A percentile compares a stretch with the other conserved stretches of the same genome.
Conservation (phyloP, 352 stramenopile species). For the Pythium phragmitis region DNA sequence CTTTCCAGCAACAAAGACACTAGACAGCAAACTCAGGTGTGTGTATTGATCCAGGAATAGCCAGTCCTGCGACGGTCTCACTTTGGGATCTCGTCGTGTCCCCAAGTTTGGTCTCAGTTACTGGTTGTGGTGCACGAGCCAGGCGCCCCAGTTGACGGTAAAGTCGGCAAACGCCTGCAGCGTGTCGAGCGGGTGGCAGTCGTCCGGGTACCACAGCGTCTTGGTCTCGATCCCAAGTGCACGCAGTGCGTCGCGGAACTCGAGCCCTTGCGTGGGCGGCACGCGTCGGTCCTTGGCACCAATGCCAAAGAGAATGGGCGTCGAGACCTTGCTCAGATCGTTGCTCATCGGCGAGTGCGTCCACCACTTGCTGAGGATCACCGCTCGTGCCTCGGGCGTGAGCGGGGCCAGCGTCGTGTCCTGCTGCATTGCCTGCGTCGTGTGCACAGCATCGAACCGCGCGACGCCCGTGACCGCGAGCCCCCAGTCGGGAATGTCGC, state of each 20-base stretch:
- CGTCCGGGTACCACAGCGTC: slow-evolving; percentile 72
- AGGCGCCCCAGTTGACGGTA: slow-evolving; percentile 72
- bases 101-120: not conserved
- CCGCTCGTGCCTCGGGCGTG: slow-evolving; percentile 44
- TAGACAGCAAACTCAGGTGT: not conserved
- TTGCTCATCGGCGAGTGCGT: slow-evolving; percentile 85
- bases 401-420: slow-evolving; percentile 35
- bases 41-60: not conserved
- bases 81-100: not conserved
- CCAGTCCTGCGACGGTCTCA: not conserved
- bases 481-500: slow-evolving; percentile 97
- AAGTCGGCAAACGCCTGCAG: slow-evolving; percentile 72
- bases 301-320: slow-evolving; percentile 90
- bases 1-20: slow-evolving; percentile 3
- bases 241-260: slow-evolving; percentile 90
- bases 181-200: slow-evolving; percentile 68
- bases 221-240: slow-evolving; percentile 51
- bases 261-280: slow-evolving; percentile 88
- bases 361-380: slow-evolving; percentile 83
- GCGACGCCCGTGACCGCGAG: slow-evolving; percentile 84
- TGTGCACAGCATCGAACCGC: slow-evolving; percentile 85
- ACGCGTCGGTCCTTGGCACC: slow-evolving; percentile 92
- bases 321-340: slow-evolving; percentile 83
- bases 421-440: slow-evolving; percentile 47
- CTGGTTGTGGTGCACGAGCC: slow-evolving; percentile 53